Conservation (phyloP, 2,329 filamentous ascomycete genomes). For the Xylaria sp. region DNA sequence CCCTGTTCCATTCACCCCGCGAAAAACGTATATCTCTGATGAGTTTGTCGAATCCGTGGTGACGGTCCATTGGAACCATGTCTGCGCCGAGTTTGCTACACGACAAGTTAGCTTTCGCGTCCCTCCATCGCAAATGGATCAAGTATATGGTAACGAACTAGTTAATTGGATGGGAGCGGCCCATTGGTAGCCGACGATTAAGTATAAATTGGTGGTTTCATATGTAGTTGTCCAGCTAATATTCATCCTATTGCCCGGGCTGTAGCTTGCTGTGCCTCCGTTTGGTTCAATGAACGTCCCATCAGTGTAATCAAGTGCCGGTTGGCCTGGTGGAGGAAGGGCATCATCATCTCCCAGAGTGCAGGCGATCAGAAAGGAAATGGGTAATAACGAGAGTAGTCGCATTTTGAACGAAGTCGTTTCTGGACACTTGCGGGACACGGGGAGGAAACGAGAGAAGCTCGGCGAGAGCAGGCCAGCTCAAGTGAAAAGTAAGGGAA, state of each 20-base stretch:
- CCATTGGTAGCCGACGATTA: slow-evolving; percentile 40
- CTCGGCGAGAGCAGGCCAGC: slow-evolving; percentile 14
- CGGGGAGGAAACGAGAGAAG: slow-evolving; percentile 11
- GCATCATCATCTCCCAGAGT: slow-evolving; percentile 32
- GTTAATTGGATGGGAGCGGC: slow-evolving; percentile 38
- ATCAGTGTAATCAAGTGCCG: slow-evolving; percentile 37
- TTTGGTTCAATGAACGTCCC: slow-evolving; percentile 39
- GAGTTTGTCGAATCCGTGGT: slow-evolving; percentile 41
- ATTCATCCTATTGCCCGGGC: slow-evolving; percentile 40
- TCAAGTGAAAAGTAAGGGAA: slow-evolving; percentile 20
- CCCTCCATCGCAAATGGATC: not conserved
- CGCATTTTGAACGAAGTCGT: slow-evolving; percentile 27
- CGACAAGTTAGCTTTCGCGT: slow-evolving; percentile 7
- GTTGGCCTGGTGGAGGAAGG: slow-evolving; percentile 38
- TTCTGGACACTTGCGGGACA: not conserved
- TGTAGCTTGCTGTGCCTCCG: slow-evolving; percentile 36
- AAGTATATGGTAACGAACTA: slow-evolving; percentile 32
- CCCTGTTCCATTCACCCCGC: slow-evolving; percentile 38
- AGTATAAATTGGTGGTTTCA: slow-evolving; percentile 42
- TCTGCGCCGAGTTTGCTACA: slow-evolving; percentile 39
- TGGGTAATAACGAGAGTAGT: slow-evolving; percentile 16
- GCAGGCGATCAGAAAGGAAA: slow-evolving; percentile 30
- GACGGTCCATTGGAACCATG: slow-evolving; percentile 42
- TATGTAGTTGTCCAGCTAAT: slow-evolving; percentile 41
- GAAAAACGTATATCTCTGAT: slow-evolving; percentile 43